Percentiles rank a stretch among this genome's conserved stretches.
These are phyloP conservation scores for Prunus davidiana DNA, from an alignment of 306 rosid genomes.

Conservation along the genomic window DNA sequence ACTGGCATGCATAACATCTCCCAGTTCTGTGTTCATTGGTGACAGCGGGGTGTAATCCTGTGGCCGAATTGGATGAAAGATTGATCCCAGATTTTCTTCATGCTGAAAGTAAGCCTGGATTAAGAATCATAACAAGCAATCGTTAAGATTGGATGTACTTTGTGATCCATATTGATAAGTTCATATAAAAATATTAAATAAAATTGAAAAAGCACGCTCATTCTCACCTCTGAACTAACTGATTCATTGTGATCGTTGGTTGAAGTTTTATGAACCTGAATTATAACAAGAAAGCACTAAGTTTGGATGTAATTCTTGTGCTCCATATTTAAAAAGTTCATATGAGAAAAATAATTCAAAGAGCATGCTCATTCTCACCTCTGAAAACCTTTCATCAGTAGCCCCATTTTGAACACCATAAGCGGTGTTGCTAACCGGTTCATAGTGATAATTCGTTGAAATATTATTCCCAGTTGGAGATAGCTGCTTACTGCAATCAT, in stretches of 20 bases:
- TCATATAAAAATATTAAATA: neutral
- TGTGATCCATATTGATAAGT: neutral
- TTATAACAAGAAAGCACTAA: neutral
- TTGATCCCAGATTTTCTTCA: neutral
- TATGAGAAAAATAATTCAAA: neutral
- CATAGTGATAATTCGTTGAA: neutral
- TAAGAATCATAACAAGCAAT: conserved; percentile 16
- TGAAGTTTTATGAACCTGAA: too few species aligned
- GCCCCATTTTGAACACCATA: neutral
- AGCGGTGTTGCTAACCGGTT: neutral
- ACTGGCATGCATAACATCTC: neutral
- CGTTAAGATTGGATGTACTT: conserved; percentile 7
- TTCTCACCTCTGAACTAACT: conserved; percentile 24
- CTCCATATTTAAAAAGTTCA: neutral
- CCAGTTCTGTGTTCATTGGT: neutral
- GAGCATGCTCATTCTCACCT: conserved; percentile 29
- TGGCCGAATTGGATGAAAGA: neutral
- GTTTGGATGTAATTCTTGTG: neutral
- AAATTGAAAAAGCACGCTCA: neutral
- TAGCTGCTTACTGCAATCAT: neutral
- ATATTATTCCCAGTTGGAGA: neutral
- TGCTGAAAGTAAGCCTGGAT: conserved; percentile 13
- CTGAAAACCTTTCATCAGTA: neutral
- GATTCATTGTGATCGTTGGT: neutral
- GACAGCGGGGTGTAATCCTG: neutral